Evolutionary conservation across 805 yeast species (phyloP).

Genomic region (Teunomyces tritomae): DNA sequence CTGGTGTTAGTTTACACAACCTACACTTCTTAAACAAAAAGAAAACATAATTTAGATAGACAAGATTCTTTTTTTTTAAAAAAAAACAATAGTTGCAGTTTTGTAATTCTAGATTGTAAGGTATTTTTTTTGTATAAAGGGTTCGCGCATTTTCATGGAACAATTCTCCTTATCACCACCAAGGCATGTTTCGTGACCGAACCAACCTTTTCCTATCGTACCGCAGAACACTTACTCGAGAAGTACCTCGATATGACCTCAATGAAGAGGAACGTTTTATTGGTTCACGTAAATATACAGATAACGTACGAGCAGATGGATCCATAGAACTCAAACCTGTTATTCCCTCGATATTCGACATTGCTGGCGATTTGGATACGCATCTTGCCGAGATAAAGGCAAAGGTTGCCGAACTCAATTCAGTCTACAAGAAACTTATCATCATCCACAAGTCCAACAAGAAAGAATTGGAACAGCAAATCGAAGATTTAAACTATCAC

Average conservation of each 20-base stretch:
- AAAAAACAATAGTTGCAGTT: background rate
- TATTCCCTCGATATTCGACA: constrained; percentile 78
- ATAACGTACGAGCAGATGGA: constrained; percentile 18
- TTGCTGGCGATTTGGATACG: constrained; percentile 69
- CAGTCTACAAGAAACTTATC: constrained; percentile 74
- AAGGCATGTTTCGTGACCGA: constrained; percentile 81
- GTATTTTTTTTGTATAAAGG: background rate
- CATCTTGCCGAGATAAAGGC: constrained; percentile 50
- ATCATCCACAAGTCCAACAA: constrained; percentile 88
- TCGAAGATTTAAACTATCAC: constrained; percentile 72
- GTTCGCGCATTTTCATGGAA: background rate
- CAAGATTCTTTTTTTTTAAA: no score
- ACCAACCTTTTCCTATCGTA: constrained; percentile 89
- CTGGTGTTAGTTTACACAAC: constrained; percentile 26
- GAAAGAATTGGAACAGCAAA: constrained; percentile 67
- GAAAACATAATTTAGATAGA: constrained; percentile 17
- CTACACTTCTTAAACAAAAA: constrained; percentile 33
- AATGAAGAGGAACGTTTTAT: constrained; percentile 65
- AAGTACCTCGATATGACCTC: constrained; percentile 32
- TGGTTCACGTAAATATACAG: constrained; percentile 18
- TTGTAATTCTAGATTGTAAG: background rate
- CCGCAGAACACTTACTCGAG: constrained; percentile 82
- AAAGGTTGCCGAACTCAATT: constrained; percentile 59
- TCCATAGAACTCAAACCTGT: constrained; percentile 60
- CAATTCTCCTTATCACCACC: background rate